Evolutionary conservation across 352 stramenopile genomes (phyloP), one percentile per base, ranked within the genome.

Genomic region (Globisporangium irregulare): DNA sequence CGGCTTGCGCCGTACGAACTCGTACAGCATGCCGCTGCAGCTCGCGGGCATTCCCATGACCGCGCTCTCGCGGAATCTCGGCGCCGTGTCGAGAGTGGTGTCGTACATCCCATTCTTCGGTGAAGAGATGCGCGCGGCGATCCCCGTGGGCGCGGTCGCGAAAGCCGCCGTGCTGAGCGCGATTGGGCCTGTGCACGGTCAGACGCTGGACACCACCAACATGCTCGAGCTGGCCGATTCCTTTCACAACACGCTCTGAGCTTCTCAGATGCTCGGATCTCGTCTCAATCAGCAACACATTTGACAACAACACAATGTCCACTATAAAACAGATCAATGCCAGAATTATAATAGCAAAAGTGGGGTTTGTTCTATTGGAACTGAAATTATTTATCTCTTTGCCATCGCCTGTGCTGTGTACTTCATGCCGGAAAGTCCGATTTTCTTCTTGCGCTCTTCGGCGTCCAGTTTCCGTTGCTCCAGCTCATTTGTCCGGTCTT

Each of bases 111-210:
- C 88, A 10, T 83, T 93, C 56, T 55, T 92, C 63, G 88, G 88
- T 0, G 79, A 84, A 14, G 86, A 93, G 60, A 83, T 95, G 72
- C 70, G 71, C 57, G 79, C 86, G 15, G 79, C 86, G 3, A 79
- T 93, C 50, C 80, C 86, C 18, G 87, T 95, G 27, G 73, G 61
- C 43, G 79, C 81, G 0, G 86, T 95, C 15, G 82, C 87, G 12
- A 95, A 94, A 66, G 84, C 87, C n/a, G 87, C 87, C 2, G 85
- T 95, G 55, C 81, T 95, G 25, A 89, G 87, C 70, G 87, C 87
- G 0, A 92, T 95, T 59, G 86, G 86, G 6, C 71, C 84, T 2
- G 84, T 90, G 7, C 75, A 79, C 32, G 74, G 76, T 41, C 71
- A 77, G 55, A 80, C 77, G 38, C 71, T 94, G 27, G 84, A 95